A percentile compares a stretch with the other conserved stretches of the same genome.
phyloP scores from a whole-genome alignment of 768 basidiomycete genomes.

The Cyclocybe cylindracea region DNA sequence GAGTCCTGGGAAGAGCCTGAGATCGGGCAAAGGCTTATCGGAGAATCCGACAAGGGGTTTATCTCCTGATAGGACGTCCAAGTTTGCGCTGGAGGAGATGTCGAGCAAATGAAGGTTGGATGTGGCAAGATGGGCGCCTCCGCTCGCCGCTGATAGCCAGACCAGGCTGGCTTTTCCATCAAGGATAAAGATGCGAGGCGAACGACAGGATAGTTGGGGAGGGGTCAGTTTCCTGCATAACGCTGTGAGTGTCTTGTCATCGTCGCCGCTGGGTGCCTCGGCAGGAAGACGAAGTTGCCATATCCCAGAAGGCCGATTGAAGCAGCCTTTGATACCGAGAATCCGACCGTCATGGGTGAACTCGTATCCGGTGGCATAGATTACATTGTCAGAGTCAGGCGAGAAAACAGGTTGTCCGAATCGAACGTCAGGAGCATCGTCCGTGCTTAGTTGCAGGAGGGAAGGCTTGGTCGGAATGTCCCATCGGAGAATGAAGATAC shows the following conservation, averaged over 20 bases:
- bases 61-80: slow-evolving; percentile 5
- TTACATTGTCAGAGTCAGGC: slow-evolving; percentile 30
- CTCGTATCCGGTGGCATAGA: slow-evolving; percentile 67
- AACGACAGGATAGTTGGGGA: slow-evolving; percentile 51
- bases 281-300: slow-evolving; percentile 44
- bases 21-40: slow-evolving; percentile 26
- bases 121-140: slow-evolving; percentile 63
- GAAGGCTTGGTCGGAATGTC: slow-evolving; percentile 14
- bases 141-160: slow-evolving; percentile 56
- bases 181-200: slow-evolving; percentile 48
- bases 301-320: slow-evolving; percentile 58
- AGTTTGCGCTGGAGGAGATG: slow-evolving; percentile 22
- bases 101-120: slow-evolving; percentile 48
- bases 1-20: slow-evolving; percentile 59
- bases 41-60: slow-evolving; percentile 42
- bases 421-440: slow-evolving; percentile 22
- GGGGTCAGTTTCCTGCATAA: slow-evolving; percentile 42
- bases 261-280: not conserved
- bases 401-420: slow-evolving; percentile 62
- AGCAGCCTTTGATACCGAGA: slow-evolving; percentile 60
- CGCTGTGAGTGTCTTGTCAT: slow-evolving; percentile 16
- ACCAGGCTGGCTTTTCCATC: slow-evolving; percentile 32
- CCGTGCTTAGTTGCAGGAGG: slow-evolving; percentile 15
- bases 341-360: slow-evolving; percentile 55
- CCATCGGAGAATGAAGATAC: slow-evolving; percentile 58